Evolutionary conservation across 495 filamentous ascomycete species (phyloP).

Genomic region (Cladorrhinum samala): DNA sequence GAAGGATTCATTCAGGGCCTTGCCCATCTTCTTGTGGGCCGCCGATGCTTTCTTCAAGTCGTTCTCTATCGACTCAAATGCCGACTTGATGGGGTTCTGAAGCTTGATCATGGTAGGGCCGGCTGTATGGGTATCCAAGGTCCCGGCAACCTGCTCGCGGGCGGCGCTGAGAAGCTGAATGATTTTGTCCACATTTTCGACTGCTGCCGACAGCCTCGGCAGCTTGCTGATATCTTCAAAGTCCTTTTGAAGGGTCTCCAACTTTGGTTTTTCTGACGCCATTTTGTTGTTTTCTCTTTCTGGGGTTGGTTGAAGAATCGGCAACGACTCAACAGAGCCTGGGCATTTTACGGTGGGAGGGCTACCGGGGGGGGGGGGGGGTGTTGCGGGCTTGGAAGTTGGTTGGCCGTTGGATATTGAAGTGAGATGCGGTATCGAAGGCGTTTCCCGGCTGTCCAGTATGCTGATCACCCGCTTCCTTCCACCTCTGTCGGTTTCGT

Average conservation of each 20-base stretch:
- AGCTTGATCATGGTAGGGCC: conserved; percentile 70
- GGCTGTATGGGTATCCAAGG: conserved; percentile 61
- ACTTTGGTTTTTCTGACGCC: conserved; percentile 11
- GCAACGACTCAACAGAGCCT: background rate
- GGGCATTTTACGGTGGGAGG: background rate
- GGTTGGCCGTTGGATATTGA: no score
- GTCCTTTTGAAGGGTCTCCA: conserved; percentile 56
- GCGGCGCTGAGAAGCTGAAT: conserved; percentile 70
- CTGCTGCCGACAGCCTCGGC: conserved; percentile 62
- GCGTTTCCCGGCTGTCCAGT: no score
- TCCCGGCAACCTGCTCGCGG: conserved; percentile 58
- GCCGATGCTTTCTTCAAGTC: conserved; percentile 74
- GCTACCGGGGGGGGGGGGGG: background rate
- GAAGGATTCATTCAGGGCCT: conserved; percentile 77
- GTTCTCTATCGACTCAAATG: conserved; percentile 71
- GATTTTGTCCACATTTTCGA: conserved; percentile 71
- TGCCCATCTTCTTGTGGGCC: conserved; percentile 72
- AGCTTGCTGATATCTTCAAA: conserved; percentile 62
- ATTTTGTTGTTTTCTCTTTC: background rate
- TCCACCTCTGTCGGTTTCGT: no score
- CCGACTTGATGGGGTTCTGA: conserved; percentile 71
- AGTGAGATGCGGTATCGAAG: no score
- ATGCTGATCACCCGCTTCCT: no score
- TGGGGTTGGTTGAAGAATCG: background rate
- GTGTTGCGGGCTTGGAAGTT: no score